Percentiles rank a stretch among this genome's conserved stretches.
phyloP scores from a whole-genome alignment of 192 early-diverging fungal genomes.

The Kappamyces sp. region DNA sequence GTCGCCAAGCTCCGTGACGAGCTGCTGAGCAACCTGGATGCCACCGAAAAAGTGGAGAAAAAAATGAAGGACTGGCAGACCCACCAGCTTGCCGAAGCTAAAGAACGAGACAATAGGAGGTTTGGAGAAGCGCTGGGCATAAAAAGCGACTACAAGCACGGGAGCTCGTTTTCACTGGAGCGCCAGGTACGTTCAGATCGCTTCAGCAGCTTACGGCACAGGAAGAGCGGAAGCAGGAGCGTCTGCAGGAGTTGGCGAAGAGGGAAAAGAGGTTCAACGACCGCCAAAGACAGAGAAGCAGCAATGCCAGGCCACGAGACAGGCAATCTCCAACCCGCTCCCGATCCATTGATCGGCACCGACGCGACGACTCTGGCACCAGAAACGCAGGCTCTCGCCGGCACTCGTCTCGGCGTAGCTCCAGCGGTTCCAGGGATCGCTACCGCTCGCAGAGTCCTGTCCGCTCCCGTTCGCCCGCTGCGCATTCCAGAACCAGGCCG shows the following conservation, averaged over 20 bases:
- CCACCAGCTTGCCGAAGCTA: slow-evolving; percentile 67
- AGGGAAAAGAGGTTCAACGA: slow-evolving; percentile 23
- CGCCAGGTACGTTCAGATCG: slow-evolving; percentile 42
- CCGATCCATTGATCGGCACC: too few relatives aligned
- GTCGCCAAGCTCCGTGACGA: slow-evolving; percentile 54
- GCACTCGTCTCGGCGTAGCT: too few relatives aligned
- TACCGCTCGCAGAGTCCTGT: too few relatives aligned
- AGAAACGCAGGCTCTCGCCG: too few relatives aligned
- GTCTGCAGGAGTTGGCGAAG: slow-evolving; percentile 29
- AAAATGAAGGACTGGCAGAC: slow-evolving; percentile 57
- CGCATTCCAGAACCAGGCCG: too few relatives aligned
- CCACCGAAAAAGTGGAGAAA: slow-evolving; percentile 18
- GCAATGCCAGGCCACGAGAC: too few relatives aligned
- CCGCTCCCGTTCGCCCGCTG: too few relatives aligned
- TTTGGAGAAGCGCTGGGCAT: slow-evolving; percentile 68
- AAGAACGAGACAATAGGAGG: slow-evolving; percentile 58
- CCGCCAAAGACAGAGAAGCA: too few relatives aligned
- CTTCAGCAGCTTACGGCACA: slow-evolving; percentile 18
- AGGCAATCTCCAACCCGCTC: too few relatives aligned
- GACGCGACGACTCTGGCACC: too few relatives aligned
- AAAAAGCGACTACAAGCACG: slow-evolving; percentile 53
- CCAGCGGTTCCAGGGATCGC: too few relatives aligned
- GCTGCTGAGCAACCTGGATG: slow-evolving; percentile 51
- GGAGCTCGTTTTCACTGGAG: slow-evolving; percentile 72
- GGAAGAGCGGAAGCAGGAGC: slow-evolving; percentile 20